phyloP scores from a whole-genome alignment of 2,329 filamentous ascomycete species.

The Capronia americana region DNA sequence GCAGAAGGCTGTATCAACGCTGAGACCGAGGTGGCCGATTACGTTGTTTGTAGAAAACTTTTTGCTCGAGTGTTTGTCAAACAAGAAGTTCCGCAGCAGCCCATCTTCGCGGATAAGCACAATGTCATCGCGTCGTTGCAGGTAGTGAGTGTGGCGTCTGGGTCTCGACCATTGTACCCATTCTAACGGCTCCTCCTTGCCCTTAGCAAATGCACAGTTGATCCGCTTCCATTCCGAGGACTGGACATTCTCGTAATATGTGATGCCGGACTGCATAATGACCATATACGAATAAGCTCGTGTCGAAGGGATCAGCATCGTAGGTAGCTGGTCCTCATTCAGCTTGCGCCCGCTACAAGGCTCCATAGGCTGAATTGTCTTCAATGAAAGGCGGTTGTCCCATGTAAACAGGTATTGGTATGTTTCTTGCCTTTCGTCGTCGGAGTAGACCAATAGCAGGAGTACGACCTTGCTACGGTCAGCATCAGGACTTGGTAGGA shows the following conservation, averaged over 20 bases:
- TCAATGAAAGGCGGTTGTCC: constrained; percentile 51
- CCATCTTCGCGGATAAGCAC: constrained; percentile 91
- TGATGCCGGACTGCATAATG: constrained; percentile 66
- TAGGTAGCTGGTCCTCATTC: constrained; percentile 61
- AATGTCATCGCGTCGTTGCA: constrained; percentile 73
- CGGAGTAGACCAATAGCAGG: constrained; percentile 63
- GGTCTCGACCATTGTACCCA: constrained; percentile 89
- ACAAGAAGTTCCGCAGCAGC: constrained; percentile 73
- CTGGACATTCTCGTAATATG: constrained; percentile 53
- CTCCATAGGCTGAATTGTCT: constrained; percentile 32
- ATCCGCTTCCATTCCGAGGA: constrained; percentile 33
- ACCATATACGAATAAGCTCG: constrained; percentile 74
- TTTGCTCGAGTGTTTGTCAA: constrained; percentile 58
- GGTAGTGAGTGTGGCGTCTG: constrained; percentile 68
- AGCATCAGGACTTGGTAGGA: constrained; percentile 72
- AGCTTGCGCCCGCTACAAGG: constrained; percentile 43
- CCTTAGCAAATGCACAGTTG: constrained; percentile 36
- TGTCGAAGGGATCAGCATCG: constrained; percentile 74
- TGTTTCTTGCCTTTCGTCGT: constrained; percentile 47
- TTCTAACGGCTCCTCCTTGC: constrained; percentile 42
- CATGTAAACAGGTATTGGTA: constrained; percentile 60
- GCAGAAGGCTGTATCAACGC: constrained; percentile 82
- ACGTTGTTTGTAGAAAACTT: constrained; percentile 59
- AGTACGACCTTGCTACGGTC: constrained; percentile 78
- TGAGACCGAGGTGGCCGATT: constrained; percentile 64